Percentiles rank a stretch among this genome's conserved stretches.
These are phyloP conservation scores for Malassezia dermatis DNA, from an alignment of 1,284 basidiomycete genomes.

Conservation along the genomic window DNA sequence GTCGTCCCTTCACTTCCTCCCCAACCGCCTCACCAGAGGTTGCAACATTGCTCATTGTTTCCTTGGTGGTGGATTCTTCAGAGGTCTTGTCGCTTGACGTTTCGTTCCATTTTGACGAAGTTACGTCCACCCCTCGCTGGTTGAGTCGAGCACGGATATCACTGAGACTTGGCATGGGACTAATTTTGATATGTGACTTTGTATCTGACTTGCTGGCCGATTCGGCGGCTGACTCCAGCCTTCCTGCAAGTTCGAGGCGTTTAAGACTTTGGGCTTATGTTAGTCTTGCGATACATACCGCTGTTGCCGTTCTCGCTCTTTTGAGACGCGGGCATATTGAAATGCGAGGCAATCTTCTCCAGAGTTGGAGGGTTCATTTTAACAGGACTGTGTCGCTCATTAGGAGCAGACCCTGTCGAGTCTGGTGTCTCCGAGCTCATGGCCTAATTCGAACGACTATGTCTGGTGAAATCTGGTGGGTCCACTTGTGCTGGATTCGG, in stretches of 20 bases:
- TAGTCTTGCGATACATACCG: background rate
- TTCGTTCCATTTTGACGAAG: conserved; percentile 7
- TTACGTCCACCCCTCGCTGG: conserved; percentile 10
- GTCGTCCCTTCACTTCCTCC: too few relatives aligned
- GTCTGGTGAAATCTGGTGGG: background rate
- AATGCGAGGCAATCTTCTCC: conserved; percentile 10
- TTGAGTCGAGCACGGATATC: conserved; percentile 39
- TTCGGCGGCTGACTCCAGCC: conserved; percentile 1
- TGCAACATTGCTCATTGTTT: too few relatives aligned
- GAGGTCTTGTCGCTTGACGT: background rate
- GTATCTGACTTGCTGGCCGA: background rate
- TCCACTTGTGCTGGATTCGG: background rate
- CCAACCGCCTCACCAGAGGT: too few relatives aligned
- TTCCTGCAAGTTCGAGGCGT: conserved; percentile 11
- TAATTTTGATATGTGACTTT: conserved; percentile 6
- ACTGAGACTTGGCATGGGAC: conserved; percentile 36
- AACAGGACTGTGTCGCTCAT: background rate
- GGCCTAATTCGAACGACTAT: background rate
- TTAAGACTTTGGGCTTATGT: conserved; percentile 1
- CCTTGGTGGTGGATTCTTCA: background rate
- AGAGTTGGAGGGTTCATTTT: conserved; percentile 9
- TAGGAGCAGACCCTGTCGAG: background rate
- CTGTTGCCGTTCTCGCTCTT: background rate
- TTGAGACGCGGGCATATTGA: conserved; percentile 1
- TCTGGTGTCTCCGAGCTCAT: background rate